Evolutionary conservation across 768 basidiomycete genomes (phyloP).

Genomic region (Nidula microcarpa): DNA sequence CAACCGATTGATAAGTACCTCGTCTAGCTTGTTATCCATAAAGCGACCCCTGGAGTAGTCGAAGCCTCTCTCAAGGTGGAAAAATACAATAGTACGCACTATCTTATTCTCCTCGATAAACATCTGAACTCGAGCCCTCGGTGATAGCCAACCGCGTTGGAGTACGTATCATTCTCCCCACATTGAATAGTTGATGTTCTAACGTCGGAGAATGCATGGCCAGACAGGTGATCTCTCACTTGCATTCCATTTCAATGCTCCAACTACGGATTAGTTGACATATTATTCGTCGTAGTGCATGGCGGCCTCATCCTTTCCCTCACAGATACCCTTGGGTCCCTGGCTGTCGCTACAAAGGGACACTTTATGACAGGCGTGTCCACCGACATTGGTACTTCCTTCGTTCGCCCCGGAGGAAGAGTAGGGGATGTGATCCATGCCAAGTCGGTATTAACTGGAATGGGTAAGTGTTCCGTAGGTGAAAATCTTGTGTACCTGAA

Average conservation of each 20-base stretch:
- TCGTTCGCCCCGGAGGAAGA: conserved; percentile 73
- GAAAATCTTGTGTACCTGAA: neutral
- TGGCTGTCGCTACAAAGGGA: conserved; percentile 79
- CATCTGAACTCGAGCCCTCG: conserved; percentile 5
- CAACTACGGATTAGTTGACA: neutral
- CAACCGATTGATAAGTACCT: neutral
- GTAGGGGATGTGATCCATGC: conserved; percentile 64
- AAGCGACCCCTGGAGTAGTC: conserved; percentile 70
- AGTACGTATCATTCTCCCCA: conserved; percentile 33
- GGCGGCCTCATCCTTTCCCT: conserved; percentile 80
- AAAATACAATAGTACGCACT: conserved; percentile 61
- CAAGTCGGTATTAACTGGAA: conserved; percentile 62
- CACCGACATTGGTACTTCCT: conserved; percentile 77
- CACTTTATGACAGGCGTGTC: conserved; percentile 88
- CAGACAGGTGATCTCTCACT: conserved; percentile 30
- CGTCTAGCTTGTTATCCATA: conserved; percentile 55
- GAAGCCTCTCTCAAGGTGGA: conserved; percentile 71
- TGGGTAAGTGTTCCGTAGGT: conserved; percentile 43
- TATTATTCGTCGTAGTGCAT: conserved; percentile 45
- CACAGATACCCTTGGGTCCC: conserved; percentile 81
- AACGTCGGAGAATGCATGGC: neutral
- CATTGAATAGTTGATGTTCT: neutral
- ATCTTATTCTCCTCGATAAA: neutral
- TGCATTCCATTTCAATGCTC: neutral
- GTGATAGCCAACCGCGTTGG: conserved; percentile 76